Conservation (phyloP, 139 green algal genomes). For the Chlorella sp. region DNA sequence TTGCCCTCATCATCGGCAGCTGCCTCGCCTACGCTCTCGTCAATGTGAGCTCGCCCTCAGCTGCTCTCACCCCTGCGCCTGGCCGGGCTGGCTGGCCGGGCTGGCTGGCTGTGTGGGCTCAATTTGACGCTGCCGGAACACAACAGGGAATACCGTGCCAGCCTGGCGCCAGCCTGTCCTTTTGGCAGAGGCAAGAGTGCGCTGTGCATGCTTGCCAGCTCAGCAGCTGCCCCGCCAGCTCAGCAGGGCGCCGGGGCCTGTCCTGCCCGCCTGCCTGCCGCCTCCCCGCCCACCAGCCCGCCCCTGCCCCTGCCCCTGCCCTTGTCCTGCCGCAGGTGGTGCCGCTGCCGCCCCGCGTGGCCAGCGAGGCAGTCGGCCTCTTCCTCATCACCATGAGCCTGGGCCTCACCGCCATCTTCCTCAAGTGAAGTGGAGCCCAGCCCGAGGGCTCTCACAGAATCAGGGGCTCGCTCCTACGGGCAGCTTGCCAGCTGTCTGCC, state of each 20-base stretch:
- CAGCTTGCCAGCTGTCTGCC: too few relatives aligned
- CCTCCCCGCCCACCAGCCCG: not conserved
- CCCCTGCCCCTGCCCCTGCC: not conserved
- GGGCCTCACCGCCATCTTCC: conserved; percentile 68
- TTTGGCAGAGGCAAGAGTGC: too few relatives aligned
- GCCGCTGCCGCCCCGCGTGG: conserved; percentile 56
- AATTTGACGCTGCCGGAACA: too few relatives aligned
- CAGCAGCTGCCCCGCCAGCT: too few relatives aligned
- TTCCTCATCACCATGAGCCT: conserved; percentile 72
- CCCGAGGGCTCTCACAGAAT: too few relatives aligned
- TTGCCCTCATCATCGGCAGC: conserved; percentile 61
- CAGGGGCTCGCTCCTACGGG: too few relatives aligned
- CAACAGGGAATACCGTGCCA: too few relatives aligned
- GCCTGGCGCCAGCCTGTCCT: too few relatives aligned
- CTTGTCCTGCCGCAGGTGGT: conserved; percentile 34
- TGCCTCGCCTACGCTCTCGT: conserved; percentile 44
- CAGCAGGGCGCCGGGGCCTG: not conserved
- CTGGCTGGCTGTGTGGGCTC: not conserved
- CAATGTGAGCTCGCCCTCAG: not conserved
- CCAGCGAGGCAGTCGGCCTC: conserved; percentile 58
- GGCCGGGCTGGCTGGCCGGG: too few relatives aligned
- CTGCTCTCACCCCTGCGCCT: too few relatives aligned
- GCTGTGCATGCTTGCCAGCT: too few relatives aligned
- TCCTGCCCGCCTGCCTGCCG: not conserved
- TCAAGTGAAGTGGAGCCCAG: conserved; percentile 60